Base-by-base conservation (phyloP, 2,329 filamentous ascomycete species). In the Pseudohalonectria lignicola region DNA sequence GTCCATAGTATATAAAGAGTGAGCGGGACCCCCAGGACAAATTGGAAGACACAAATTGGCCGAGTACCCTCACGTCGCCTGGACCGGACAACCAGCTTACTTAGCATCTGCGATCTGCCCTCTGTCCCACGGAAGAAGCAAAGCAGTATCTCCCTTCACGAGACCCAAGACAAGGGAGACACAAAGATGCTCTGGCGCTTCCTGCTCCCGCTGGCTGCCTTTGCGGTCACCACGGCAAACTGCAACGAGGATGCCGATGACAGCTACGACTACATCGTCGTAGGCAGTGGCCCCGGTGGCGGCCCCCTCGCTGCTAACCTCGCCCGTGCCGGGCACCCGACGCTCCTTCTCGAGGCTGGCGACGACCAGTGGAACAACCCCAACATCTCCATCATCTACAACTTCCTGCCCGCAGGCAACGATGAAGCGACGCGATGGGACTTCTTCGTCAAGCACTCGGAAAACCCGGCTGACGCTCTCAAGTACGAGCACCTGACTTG, bases 271-370 rank as follows among this genome's bases (percentile, higher is more conserved):
- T 80, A 77, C 59, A 64, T 79, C 20, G 64, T 79, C 16, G 72
- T 79, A 13, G 76, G 76, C 13, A 73, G 70, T n/a, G 74, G 74
- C 2, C 64, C 74, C 2, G 75, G 75, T 25, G 74, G 75, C 41
- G 72, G 68, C 9, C 73, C 75, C 17, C 50, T 79, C 5, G 73
- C 75, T 3, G 67, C 69, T 7, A 64, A 74, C 28, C 64, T 80
- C 18, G 76, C 75, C 6, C 55, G 73, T 25, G 72, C 71, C 16
- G 76, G 75, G 30, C 66, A 71, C 58, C 72, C 66, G 46, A 72
- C 71, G 4, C 65, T 80, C 7, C 61, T 80, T 9, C 66, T 80
- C 37, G 76, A 80, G 46, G 75, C 74, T 6, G 76, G 74, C 34
- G 69, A 74, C 40, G 75, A 80, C 45, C 65, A 76, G 46, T 67